Conservation (phyloP, 2,329 filamentous ascomycete genomes). For the Botrytis deweyae region DNA sequence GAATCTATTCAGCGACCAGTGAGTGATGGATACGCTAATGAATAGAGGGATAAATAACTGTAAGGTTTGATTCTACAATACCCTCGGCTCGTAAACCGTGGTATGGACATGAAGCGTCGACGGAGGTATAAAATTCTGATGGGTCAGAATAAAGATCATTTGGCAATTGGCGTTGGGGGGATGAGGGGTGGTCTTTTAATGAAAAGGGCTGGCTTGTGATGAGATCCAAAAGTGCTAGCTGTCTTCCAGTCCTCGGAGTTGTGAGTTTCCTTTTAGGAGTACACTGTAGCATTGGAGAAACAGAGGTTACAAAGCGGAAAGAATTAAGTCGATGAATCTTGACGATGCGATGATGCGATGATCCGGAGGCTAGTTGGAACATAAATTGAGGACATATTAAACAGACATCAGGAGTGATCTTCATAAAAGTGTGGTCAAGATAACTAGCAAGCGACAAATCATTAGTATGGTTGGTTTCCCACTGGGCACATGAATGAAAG, state of each 20-base stretch:
- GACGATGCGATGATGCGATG: neutral
- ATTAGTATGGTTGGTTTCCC: neutral
- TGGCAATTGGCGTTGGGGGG: too few species aligned
- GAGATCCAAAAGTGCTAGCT: neutral
- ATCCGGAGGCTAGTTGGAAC: neutral
- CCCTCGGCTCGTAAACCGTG: neutral
- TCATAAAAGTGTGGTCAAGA: neutral
- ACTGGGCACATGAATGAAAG: neutral
- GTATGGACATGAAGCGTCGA: neutral
- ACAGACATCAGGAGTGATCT: neutral
- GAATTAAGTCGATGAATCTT: neutral
- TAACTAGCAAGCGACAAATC: neutral
- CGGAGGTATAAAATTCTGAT: neutral
- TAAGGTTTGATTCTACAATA: neutral
- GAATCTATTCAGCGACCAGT: neutral
- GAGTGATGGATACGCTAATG: neutral
- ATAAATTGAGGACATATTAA: neutral
- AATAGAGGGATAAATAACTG: neutral
- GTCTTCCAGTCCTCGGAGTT: neutral
- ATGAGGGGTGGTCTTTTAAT: neutral
- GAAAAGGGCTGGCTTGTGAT: neutral
- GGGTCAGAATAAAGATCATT: neutral
- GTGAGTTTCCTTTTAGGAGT: neutral
- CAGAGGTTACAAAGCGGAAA: neutral
- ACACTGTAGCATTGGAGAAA: neutral